Conservation (phyloP, 345 rosid genomes). For the Microthlaspi erraticum region DNA sequence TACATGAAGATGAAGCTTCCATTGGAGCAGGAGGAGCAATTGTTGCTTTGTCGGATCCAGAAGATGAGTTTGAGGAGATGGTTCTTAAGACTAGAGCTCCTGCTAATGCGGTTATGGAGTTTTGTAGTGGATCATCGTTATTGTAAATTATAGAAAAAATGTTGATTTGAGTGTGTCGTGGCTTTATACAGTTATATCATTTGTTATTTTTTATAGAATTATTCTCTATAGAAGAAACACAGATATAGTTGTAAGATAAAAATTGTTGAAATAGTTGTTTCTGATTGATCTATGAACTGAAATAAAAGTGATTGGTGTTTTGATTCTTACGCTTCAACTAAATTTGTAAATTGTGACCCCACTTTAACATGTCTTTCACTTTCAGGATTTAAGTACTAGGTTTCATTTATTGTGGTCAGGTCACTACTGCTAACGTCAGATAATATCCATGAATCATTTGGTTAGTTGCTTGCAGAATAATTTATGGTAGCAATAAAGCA, state of each 20-base stretch:
- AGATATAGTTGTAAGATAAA: no score
- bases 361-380: slow-evolving; percentile 6
- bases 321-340: neutral
- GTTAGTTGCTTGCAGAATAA: slow-evolving; percentile 37
- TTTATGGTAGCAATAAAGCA: neutral
- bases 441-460: slow-evolving; percentile 17
- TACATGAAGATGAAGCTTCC: slow-evolving; percentile 86
- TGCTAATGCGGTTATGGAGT: slow-evolving; percentile 70
- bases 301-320: neutral
- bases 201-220: no score
- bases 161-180: no score
- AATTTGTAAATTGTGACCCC: neutral
- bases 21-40: slow-evolving; percentile 97
- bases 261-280: neutral
- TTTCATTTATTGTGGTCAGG: slow-evolving; percentile 5
- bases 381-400: slow-evolving; percentile 32
- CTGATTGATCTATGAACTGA: neutral
- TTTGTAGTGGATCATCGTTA: slow-evolving; percentile 30
- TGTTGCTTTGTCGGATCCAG: slow-evolving; percentile 78
- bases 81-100: slow-evolving; percentile 79
- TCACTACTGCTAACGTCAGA: slow-evolving; percentile 2
- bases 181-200: no score
- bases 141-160: no score
- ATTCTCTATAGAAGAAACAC: no score
- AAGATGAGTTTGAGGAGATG: slow-evolving; percentile 94